Evolutionary conservation across 208 protist genomes (phyloP).

Genomic region (Herpetomonas samuelpessoai): DNA sequence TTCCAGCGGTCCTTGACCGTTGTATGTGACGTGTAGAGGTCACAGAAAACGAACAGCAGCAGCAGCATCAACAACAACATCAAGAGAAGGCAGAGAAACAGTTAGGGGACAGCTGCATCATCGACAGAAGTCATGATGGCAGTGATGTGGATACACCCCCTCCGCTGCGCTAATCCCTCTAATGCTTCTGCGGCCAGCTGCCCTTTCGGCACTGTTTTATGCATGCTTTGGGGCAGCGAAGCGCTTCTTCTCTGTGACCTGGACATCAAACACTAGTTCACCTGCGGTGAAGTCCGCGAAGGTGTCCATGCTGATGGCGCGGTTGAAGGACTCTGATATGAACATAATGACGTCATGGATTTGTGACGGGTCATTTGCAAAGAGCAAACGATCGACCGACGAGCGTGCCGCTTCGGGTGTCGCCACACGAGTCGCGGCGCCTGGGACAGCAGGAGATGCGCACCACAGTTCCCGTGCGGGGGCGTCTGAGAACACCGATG

Average conservation of each 20-base stretch:
- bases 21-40: too few species aligned
- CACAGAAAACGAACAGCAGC: too few species aligned
- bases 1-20: too few species aligned
- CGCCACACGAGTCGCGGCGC: neutral
- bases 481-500: neutral
- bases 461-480: neutral
- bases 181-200: too few species aligned
- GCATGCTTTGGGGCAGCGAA: constrained; percentile 6
- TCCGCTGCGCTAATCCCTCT: too few species aligned
- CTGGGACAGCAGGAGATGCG: too few species aligned
- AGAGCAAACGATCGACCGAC: constrained; percentile 22
- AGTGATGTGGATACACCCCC: too few species aligned
- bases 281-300: constrained; percentile 60
- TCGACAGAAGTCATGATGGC: too few species aligned
- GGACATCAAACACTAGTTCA: constrained; percentile 64
- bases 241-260: constrained; percentile 29
- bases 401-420: constrained; percentile 1
- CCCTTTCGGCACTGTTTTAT: too few species aligned
- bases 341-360: constrained; percentile 68
- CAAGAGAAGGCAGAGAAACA: too few species aligned
- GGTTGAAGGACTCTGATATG: constrained; percentile 59
- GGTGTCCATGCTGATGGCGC: constrained; percentile 60
- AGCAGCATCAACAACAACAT: too few species aligned
- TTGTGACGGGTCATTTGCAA: constrained; percentile 58
- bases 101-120: too few species aligned